phyloP scores from a whole-genome alignment of 306 rosid genomes.

The Prunus mume region DNA sequence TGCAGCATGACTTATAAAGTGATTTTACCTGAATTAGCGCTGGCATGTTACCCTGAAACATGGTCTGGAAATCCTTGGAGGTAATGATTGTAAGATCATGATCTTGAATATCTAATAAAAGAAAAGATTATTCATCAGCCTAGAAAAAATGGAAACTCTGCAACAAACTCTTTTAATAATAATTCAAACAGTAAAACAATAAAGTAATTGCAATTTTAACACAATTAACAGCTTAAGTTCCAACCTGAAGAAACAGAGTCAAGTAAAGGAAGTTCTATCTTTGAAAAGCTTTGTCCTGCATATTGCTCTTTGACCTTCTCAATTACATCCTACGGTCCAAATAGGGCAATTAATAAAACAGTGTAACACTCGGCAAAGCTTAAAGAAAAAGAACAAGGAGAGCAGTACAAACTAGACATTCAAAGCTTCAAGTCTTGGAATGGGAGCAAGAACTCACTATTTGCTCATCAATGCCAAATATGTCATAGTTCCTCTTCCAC shows the following conservation, averaged over 20 bases:
- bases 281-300: constrained; percentile 55
- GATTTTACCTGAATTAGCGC: constrained; percentile 64
- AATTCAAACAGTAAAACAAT: neutral
- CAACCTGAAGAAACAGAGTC: constrained; percentile 52
- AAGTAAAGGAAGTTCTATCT: constrained; percentile 57
- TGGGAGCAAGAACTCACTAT: constrained; percentile 49
- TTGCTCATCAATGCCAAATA: constrained; percentile 78
- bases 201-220: neutral
- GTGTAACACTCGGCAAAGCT: neutral
- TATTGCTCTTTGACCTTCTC: constrained; percentile 55
- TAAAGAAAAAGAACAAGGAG: neutral
- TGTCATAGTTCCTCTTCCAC: constrained; percentile 85
- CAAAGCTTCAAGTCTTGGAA: neutral
- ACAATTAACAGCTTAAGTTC: constrained; percentile 6
- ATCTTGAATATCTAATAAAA: constrained; percentile 49
- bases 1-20: constrained; percentile 13
- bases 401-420: neutral
- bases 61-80: constrained; percentile 48
- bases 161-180: neutral
- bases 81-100: constrained; percentile 45
- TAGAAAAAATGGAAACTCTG: constrained; percentile 1
- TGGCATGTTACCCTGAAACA: constrained; percentile 56
- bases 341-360: constrained; percentile 26
- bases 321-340: constrained; percentile 53
- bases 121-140: constrained; percentile 24